Conservation (phyloP, 352 stramenopile genomes). For the Pythium guiyangense region DNA sequence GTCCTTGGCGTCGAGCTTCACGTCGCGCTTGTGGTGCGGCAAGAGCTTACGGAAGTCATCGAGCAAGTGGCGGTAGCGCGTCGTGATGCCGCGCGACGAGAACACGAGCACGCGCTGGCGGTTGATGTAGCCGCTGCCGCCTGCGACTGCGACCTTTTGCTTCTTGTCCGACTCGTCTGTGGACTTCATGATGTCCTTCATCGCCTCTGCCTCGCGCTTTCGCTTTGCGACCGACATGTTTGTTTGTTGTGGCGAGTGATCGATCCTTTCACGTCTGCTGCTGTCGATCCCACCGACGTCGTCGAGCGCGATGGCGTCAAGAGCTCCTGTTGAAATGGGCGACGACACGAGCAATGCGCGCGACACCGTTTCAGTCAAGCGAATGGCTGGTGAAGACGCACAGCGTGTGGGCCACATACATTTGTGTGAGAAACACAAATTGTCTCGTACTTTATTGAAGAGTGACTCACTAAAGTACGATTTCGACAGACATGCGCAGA, state of each 20-base stretch:
- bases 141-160: slow-evolving; percentile 26
- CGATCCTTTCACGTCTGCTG: neutral
- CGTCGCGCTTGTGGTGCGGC: slow-evolving; percentile 99
- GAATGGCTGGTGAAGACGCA: slow-evolving; percentile 12
- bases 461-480: neutral
- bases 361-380: neutral
- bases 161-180: slow-evolving; percentile 35
- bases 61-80: slow-evolving; percentile 97
- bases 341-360: neutral
- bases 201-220: slow-evolving; percentile 17
- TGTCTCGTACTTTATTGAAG: too few relatives aligned
- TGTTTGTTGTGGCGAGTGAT: neutral
- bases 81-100: slow-evolving; percentile 90
- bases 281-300: slow-evolving; percentile 8
- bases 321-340: neutral
- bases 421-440: neutral
- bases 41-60: slow-evolving; percentile 97
- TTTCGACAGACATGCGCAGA: neutral
- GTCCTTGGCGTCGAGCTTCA: slow-evolving; percentile 97
- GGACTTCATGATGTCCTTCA: slow-evolving; percentile 17
- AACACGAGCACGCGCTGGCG: slow-evolving; percentile 93
- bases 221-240: slow-evolving; percentile 18
- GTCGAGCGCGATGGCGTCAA: slow-evolving; percentile 8
- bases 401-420: neutral
- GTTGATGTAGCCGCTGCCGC: slow-evolving; percentile 73